Evolutionary conservation across 306 rosid species (phyloP).

Genomic region (Mimosa bimucronata): DNA sequence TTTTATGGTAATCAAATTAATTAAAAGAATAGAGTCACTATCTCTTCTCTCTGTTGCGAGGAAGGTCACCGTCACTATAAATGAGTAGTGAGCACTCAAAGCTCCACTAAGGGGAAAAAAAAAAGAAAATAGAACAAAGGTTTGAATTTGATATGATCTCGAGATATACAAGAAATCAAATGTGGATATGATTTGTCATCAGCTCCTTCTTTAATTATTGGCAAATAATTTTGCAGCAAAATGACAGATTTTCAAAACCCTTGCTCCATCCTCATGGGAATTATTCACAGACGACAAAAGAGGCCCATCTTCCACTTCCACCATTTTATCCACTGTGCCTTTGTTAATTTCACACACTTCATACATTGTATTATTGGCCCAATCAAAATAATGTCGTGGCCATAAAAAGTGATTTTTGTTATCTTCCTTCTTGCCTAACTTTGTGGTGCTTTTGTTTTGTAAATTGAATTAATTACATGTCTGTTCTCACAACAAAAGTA

Average conservation of each 20-base stretch:
- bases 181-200: slow-evolving; percentile 10
- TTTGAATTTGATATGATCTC: slow-evolving; percentile 20
- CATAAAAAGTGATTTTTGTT: slow-evolving; percentile 49
- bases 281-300: slow-evolving; percentile 21
- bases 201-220: slow-evolving; percentile 45
- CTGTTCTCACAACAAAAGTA: slow-evolving; percentile 22
- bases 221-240: slow-evolving; percentile 44
- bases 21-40: slow-evolving; percentile 30
- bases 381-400: slow-evolving; percentile 24
- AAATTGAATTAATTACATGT: slow-evolving; percentile 12
- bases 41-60: slow-evolving; percentile 33
- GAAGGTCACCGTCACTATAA: slow-evolving; percentile 45
- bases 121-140: slow-evolving; percentile 18
- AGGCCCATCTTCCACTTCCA: slow-evolving; percentile 37
- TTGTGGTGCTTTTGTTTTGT: slow-evolving; percentile 32
- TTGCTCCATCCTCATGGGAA: slow-evolving; percentile 19
- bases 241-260: slow-evolving; percentile 44
- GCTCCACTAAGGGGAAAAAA: slow-evolving; percentile 49
- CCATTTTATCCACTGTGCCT: neutral
- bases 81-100: slow-evolving; percentile 41
- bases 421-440: slow-evolving; percentile 45
- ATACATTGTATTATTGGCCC: slow-evolving; percentile 11
- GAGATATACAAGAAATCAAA: slow-evolving; percentile 29
- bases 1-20: slow-evolving; percentile 24
- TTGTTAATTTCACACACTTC: neutral